Conservation (phyloP, 768 basidiomycete species). For the Zangia roseola region DNA sequence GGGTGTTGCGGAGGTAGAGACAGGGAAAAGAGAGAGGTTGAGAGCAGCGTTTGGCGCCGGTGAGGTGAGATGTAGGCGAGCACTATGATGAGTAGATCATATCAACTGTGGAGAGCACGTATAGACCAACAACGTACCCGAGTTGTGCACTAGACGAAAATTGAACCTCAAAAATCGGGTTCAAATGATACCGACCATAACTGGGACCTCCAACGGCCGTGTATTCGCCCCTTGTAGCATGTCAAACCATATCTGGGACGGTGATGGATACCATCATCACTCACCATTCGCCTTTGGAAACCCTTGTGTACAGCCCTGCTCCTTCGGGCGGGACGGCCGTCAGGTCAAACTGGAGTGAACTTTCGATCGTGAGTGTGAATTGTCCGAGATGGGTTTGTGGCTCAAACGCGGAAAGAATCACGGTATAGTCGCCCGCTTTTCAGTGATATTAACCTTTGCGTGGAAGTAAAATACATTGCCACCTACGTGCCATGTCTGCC, state of each 20-base stretch:
- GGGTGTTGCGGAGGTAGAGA: slow-evolving; percentile 4
- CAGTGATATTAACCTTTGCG: not conserved
- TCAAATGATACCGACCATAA: slow-evolving; percentile 59
- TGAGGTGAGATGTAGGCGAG: slow-evolving; percentile 64
- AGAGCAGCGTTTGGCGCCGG: slow-evolving; percentile 44
- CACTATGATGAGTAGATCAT: slow-evolving; percentile 37
- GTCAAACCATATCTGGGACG: not conserved
- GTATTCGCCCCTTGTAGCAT: slow-evolving; percentile 44
- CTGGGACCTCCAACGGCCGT: slow-evolving; percentile 72
- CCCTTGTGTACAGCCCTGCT: slow-evolving; percentile 83
- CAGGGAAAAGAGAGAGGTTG: slow-evolving; percentile 59
- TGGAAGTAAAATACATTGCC: not conserved
- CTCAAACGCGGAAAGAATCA: slow-evolving; percentile 86
- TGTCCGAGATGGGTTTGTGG: slow-evolving; percentile 59
- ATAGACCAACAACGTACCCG: slow-evolving; percentile 46
- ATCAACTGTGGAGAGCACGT: slow-evolving; percentile 16
- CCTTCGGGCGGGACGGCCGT: slow-evolving; percentile 77
- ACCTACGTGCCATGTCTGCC: slow-evolving; percentile 55
- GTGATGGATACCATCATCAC: slow-evolving; percentile 15
- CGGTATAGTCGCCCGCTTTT: slow-evolving; percentile 66
- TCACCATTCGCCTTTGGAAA: slow-evolving; percentile 73
- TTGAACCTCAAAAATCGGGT: slow-evolving; percentile 67
- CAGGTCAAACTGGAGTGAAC: slow-evolving; percentile 60
- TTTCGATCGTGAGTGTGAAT: slow-evolving; percentile 64
- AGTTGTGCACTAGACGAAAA: slow-evolving; percentile 53